These are phyloP conservation scores for Cadophora gregata DNA, from an alignment of 2,329 filamentous ascomycete genomes.

Conservation along the genomic window DNA sequence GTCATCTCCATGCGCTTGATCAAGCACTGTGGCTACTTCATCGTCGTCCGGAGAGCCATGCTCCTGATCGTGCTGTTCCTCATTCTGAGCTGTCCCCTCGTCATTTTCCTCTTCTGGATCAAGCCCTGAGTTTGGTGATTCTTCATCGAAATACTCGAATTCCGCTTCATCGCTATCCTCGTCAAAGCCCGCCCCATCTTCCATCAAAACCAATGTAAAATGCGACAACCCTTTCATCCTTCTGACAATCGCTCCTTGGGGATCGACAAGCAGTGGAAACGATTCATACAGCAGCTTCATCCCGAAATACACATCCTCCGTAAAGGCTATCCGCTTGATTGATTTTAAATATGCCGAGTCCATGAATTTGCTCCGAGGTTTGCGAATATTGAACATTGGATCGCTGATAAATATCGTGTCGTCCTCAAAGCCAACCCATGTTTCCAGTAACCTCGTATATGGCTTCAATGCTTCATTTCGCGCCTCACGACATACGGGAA, in stretches of 20 bases:
- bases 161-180: neutral
- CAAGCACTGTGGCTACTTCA: neutral
- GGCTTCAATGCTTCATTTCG: conserved; percentile 26
- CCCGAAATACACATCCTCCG: conserved; percentile 10
- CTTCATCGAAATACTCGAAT: conserved; percentile 8
- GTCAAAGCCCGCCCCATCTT: conserved; percentile 8
- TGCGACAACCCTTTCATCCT: conserved; percentile 8
- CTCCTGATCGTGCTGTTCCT: conserved; percentile 4
- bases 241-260: conserved; percentile 6
- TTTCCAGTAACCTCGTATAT: conserved; percentile 26
- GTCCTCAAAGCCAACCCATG: conserved; percentile 26
- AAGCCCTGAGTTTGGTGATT: neutral
- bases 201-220: conserved; percentile 10
- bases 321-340: conserved; percentile 27
- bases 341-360: conserved; percentile 18
- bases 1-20: neutral
- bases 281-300: conserved; percentile 2
- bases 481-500: conserved; percentile 28
- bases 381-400: conserved; percentile 24
- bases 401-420: conserved; percentile 35
- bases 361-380: conserved; percentile 20
- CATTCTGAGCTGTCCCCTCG: neutral
- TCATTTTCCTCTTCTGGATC: conserved; percentile 6
- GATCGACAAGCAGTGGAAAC: neutral
- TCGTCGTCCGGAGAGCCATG: neutral